Evolutionary conservation across 805 yeast species (phyloP).

Genomic region (Candida gorgasii): DNA sequence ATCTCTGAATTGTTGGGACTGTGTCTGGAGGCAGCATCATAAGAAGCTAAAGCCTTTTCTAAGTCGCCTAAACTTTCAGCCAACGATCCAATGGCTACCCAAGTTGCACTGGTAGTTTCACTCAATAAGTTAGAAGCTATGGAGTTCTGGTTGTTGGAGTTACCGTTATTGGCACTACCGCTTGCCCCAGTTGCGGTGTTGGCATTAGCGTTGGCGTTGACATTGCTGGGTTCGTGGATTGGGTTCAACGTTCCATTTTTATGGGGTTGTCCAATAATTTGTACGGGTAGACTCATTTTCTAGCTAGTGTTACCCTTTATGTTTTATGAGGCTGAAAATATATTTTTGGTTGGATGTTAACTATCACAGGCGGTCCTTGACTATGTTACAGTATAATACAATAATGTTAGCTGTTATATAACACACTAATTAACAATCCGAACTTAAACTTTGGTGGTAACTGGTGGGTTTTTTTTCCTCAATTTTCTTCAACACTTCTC

Average conservation of each 20-base stretch:
- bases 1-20: constrained; percentile 86
- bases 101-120: constrained; percentile 73
- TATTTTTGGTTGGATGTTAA: too few species aligned
- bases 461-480: constrained; percentile 7
- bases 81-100: constrained; percentile 86
- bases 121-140: constrained; percentile 21
- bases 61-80: constrained; percentile 89
- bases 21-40: constrained; percentile 83
- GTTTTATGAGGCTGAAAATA: too few species aligned
- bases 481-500: constrained; percentile 8
- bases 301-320: neutral
- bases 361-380: too few species aligned
- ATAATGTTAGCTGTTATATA: neutral
- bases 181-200: neutral
- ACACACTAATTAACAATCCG: neutral
- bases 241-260: constrained; percentile 13
- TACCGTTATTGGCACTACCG: neutral
- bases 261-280: constrained; percentile 15
- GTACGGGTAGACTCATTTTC: constrained; percentile 23
- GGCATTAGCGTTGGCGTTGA: neutral
- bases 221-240: constrained; percentile 5
- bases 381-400: constrained; percentile 7
- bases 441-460: neutral
- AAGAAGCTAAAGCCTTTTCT: constrained; percentile 85
- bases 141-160: constrained; percentile 4